These are phyloP conservation scores for Aegilops longissima DNA, from an alignment of 176 grass and related monocot genomes.

Conservation along the genomic window DNA sequence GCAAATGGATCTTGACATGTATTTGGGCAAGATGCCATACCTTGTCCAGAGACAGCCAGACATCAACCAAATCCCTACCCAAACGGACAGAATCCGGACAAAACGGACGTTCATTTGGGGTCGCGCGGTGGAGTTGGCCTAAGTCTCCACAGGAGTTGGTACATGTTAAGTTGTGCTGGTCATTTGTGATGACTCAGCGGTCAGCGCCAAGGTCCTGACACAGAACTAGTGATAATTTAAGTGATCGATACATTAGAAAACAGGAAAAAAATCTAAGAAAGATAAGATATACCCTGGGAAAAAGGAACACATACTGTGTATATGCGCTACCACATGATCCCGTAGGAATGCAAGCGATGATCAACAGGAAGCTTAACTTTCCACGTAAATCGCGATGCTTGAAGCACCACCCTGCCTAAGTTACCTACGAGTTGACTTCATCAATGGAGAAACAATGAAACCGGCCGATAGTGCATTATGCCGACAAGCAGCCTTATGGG, in stretches of 20 bases:
- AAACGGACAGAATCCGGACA: no score
- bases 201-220: background rate
- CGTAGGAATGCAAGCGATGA: background rate
- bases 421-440: conserved; percentile 16
- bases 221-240: background rate
- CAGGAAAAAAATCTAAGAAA: background rate
- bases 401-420: background rate
- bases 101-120: no score
- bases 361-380: background rate
- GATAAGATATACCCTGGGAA: conserved; percentile 6
- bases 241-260: background rate
- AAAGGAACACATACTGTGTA: background rate
- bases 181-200: background rate
- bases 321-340: background rate
- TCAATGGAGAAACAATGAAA: background rate
- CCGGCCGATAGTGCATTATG: background rate
- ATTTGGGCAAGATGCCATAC: no score
- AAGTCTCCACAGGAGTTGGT: no score
- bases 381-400: background rate
- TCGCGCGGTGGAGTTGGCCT: no score
- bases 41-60: no score
- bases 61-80: no score
- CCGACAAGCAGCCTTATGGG: background rate
- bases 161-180: background rate
- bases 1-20: no score